phyloP scores from a whole-genome alignment of 176 grass and related monocot species.

The Aegilops tauschii region DNA sequence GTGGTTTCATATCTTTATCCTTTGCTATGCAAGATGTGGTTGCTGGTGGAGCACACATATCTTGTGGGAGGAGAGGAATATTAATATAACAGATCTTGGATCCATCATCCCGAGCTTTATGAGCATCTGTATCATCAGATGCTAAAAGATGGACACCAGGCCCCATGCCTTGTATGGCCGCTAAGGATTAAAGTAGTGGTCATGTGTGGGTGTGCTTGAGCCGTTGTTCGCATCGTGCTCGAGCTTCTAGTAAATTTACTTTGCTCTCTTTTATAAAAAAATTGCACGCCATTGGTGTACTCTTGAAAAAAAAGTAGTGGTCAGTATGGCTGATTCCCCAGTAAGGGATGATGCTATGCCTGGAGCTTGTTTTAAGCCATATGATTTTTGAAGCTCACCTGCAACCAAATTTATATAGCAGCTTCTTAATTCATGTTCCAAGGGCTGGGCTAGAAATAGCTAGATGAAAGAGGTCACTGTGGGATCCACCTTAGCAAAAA shows the following conservation, averaged over 20 bases:
- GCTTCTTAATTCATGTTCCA: not conserved
- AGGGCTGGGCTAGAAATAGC: not conserved
- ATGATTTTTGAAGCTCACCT: not conserved
- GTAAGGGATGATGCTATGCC: not conserved
- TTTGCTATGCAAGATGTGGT: constrained; percentile 8
- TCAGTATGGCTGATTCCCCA: not conserved
- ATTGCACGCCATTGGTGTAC: too few relatives aligned
- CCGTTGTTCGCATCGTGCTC: too few relatives aligned
- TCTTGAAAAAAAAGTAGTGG: too few relatives aligned
- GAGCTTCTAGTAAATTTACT: too few relatives aligned
- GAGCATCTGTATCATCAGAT: not conserved
- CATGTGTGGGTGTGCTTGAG: not conserved
- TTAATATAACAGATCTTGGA: constrained; percentile 18
- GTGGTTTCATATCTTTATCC: not conserved
- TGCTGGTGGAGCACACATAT: constrained; percentile 22
- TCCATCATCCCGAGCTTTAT: not conserved
- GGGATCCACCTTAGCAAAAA: not conserved
- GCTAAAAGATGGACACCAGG: not conserved
- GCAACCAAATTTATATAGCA: not conserved
- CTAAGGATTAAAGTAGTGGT: not conserved
- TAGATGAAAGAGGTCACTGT: not conserved
- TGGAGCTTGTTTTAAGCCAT: not conserved
- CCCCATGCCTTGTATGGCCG: not conserved
- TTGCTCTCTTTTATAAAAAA: too few relatives aligned
- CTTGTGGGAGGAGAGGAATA: not conserved